Evolutionary conservation across 192 early-diverging fungal species (phyloP).

Genomic region (Funneliformis geosporum): DNA sequence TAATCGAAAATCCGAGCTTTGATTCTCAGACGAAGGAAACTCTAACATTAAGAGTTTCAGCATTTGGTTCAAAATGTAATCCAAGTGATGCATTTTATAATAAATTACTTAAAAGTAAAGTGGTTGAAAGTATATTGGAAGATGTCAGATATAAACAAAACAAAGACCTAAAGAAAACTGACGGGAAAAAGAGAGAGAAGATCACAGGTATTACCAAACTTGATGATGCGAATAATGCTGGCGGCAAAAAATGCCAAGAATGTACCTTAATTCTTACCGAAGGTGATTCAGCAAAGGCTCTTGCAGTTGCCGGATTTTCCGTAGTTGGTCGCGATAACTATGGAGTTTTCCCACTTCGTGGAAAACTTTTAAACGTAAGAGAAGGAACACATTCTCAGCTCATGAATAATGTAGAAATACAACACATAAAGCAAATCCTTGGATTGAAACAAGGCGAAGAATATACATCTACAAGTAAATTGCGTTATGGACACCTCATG

Average conservation of each 20-base stretch:
- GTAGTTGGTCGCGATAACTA: conserved; percentile 88
- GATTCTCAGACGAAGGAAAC: conserved; percentile 98
- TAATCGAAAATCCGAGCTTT: conserved; percentile 93
- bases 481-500: conserved; percentile 97
- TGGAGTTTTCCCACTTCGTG: conserved; percentile 95
- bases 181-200: conserved; percentile 63
- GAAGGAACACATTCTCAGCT: conserved; percentile 75
- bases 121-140: conserved; percentile 79
- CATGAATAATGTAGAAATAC: conserved; percentile 82
- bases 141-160: conserved; percentile 73
- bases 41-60: conserved; percentile 73
- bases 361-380: conserved; percentile 96
- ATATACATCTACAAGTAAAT: conserved; percentile 71
- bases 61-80: conserved; percentile 82
- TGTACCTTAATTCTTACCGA: conserved; percentile 98
- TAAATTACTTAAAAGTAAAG: conserved; percentile 65
- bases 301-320: conserved; percentile 82
- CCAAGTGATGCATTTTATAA: conserved; percentile 80
- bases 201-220: conserved; percentile 84
- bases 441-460: conserved; percentile 85
- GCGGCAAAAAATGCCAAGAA: conserved; percentile 62
- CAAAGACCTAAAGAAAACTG: conserved; percentile 83
- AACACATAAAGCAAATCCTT: conserved; percentile 88
- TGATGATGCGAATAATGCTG: conserved; percentile 94
- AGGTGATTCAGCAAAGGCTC: conserved; percentile 93